Evolutionary conservation across 345 rosid genomes (phyloP), one percentile per base, ranked within the genome.

Genomic region (Adansonia digitata): DNA sequence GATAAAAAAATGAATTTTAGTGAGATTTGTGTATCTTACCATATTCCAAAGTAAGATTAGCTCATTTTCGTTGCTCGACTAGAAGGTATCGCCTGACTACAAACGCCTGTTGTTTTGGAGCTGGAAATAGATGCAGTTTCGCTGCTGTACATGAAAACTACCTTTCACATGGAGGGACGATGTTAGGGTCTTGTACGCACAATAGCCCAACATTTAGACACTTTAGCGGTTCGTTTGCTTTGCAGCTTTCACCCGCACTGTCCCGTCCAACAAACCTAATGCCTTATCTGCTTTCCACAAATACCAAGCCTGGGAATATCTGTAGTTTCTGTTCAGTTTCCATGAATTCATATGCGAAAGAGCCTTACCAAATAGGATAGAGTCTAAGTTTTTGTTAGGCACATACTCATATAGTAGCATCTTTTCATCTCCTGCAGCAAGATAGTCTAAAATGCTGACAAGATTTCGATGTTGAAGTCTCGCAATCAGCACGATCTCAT

Each of bases 401-500:
- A 90, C 81, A 74, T 87, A 90, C 52, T 90, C 92, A 43, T 90
- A 90, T 20, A 90, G 65, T 26, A 90, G 43, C 80, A 90, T 86
- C 77, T 82, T 82, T 35, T 91, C 92, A 12, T 84, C 88, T 74
- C 83, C 88, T 24, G 77, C 74, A 18, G 85, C 86, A 77, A 92
- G 89, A 46, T 84, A 89, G 4, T 92, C 91, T 34, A 89, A 66
- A 75, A 89, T 89, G 48, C 87, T 84, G 11, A 89, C 92, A 74
- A 91, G 91, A 74, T 91, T 91, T 61, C 88, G 77, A 53, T 89
- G 94, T 69, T 91, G 97, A 74, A 89, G 94, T 66, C 78, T 89
- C 0, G 92, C 88, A 42, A 91, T 90, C 84, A 91, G 65, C 57
- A 80, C 72, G 14, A 88, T 86, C 78, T 91, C 97, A 67, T 86